Evolutionary conservation across 768 basidiomycete genomes (phyloP).

Genomic region (Botryobasidium botryosum): DNA sequence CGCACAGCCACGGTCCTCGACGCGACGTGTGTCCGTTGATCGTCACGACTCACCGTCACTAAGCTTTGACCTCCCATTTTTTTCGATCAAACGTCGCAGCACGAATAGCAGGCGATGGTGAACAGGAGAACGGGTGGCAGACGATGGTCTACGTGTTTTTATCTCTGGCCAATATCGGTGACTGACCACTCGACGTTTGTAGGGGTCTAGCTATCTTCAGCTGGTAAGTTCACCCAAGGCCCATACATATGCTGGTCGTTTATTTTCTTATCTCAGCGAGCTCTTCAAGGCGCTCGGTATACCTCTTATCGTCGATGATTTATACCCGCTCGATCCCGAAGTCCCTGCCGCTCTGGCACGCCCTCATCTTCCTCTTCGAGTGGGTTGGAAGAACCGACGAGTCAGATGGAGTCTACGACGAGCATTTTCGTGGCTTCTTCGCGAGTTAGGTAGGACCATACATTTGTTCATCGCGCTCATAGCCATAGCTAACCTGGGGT

Average conservation of each 20-base stretch:
- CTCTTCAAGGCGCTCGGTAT: constrained; percentile 62
- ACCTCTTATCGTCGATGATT: constrained; percentile 76
- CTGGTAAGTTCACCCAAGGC: no score
- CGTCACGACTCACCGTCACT: no score
- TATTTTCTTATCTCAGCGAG: constrained; percentile 33
- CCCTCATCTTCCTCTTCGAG: constrained; percentile 92
- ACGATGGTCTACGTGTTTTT: constrained; percentile 2
- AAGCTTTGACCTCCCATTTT: no score
- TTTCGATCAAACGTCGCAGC: no score
- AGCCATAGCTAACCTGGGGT: no score
- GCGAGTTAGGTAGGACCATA: constrained; percentile 57
- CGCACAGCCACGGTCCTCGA: no score
- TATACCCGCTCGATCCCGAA: constrained; percentile 68
- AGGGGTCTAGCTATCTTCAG: no score
- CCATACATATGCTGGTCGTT: no score
- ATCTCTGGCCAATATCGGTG: no score
- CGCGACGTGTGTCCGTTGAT: no score
- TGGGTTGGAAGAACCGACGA: constrained; percentile 49
- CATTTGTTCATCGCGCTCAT: no score
- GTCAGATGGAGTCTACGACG: constrained; percentile 18
- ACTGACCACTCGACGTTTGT: no score
- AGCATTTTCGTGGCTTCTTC: constrained; percentile 69
- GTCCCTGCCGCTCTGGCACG: constrained; percentile 57
- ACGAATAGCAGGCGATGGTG: background rate
- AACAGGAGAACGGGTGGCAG: constrained; percentile 3